Conservation (phyloP, 192 early-diverging fungal species). For the Entophlyctis helioformis region DNA sequence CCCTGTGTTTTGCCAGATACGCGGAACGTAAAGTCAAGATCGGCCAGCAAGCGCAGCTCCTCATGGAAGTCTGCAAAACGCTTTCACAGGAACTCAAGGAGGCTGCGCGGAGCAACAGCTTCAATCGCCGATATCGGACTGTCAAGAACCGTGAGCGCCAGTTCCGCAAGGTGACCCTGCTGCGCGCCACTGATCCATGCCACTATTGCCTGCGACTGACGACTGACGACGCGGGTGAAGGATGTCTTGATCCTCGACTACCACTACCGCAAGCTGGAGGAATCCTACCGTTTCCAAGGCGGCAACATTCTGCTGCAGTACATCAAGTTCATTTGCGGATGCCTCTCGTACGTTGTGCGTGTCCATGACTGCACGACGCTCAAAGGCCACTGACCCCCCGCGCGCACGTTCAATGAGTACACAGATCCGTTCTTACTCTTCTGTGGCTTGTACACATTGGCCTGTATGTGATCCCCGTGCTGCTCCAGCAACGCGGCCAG, state of each 20-base stretch:
- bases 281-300: constrained; percentile 35
- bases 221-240: constrained; percentile 5
- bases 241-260: constrained; percentile 44
- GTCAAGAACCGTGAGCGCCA: constrained; percentile 35
- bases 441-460: constrained; percentile 45
- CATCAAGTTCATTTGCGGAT: constrained; percentile 24
- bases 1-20: constrained; percentile 27
- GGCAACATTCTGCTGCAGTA: constrained; percentile 39
- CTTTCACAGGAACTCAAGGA: constrained; percentile 32
- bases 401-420: background rate
- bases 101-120: constrained; percentile 15
- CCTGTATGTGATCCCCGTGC: constrained; percentile 36
- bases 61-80: constrained; percentile 35
- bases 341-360: constrained; percentile 22
- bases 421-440: constrained; percentile 35
- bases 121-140: constrained; percentile 20
- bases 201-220: too few relatives aligned
- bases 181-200: too few relatives aligned
- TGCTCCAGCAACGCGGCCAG: too few relatives aligned
- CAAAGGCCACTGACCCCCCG: too few relatives aligned
- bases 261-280: constrained; percentile 42
- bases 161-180: constrained; percentile 35
- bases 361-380: background rate
- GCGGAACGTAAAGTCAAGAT: constrained; percentile 35
- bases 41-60: constrained; percentile 29